Conservation (phyloP, 2,329 filamentous ascomycete genomes). For the Trichoderma afroharzianum region DNA sequence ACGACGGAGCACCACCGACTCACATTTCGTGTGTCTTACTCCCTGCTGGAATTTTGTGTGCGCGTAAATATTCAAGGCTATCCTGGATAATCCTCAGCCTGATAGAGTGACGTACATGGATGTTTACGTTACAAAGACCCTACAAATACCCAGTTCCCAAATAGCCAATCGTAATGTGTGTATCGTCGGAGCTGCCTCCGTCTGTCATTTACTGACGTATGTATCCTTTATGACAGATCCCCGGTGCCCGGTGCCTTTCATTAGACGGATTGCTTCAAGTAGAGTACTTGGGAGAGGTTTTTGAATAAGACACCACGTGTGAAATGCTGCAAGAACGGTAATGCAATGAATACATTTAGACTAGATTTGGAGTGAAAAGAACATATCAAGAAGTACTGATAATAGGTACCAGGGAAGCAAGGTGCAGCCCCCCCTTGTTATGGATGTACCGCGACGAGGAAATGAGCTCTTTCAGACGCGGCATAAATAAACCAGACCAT, state of each 20-base stretch:
- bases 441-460: not conserved
- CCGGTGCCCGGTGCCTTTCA: not conserved
- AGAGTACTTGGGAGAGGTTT: not conserved
- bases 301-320: not conserved
- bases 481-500: not conserved
- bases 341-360: not conserved
- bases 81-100: not conserved
- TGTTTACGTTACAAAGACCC: not conserved
- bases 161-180: not conserved
- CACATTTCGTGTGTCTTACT: not conserved
- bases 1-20: not conserved
- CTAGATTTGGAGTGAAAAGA: not conserved
- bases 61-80: not conserved
- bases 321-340: not conserved
- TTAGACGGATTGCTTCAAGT: not conserved
- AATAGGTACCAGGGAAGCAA: not conserved
- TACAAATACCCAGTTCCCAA: not conserved
- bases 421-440: not conserved
- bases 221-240: not conserved
- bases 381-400: not conserved
- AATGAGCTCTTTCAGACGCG: not conserved
- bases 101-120: slow-evolving; percentile 2
- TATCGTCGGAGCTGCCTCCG: not conserved
- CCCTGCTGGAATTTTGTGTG: not conserved
- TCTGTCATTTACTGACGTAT: not conserved